Conservation (phyloP, 106 monocot genomes). For the Dactylorhiza incarnata region DNA sequence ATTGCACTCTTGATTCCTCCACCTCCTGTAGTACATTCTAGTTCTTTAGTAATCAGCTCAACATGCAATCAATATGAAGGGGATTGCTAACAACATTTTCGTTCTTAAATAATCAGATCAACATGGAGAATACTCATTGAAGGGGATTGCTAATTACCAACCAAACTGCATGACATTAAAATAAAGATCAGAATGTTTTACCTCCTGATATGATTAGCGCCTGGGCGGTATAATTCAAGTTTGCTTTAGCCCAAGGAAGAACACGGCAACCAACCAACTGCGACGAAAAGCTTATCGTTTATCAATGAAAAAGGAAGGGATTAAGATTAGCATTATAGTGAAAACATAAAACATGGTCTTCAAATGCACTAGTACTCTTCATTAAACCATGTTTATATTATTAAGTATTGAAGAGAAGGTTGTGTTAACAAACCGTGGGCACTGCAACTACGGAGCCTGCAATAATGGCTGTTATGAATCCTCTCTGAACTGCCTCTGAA, state of each 20-base stretch:
- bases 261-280: constrained; percentile 59
- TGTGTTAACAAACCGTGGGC: constrained; percentile 34
- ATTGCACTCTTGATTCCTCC: too few relatives aligned
- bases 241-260: constrained; percentile 80
- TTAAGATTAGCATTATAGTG: background rate
- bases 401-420: background rate
- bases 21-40: too few relatives aligned
- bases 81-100: too few relatives aligned
- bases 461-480: constrained; percentile 40
- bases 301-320: background rate
- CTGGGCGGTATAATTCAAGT: constrained; percentile 70
- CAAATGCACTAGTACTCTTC: too few relatives aligned
- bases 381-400: too few relatives aligned
- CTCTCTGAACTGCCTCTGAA: constrained; percentile 41
- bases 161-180: too few relatives aligned
- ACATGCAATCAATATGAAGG: too few relatives aligned
- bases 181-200: constrained; percentile 7
- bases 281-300: background rate
- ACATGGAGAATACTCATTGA: too few relatives aligned
- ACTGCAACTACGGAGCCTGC: constrained; percentile 33
- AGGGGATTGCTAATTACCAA: too few relatives aligned
- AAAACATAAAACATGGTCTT: too few relatives aligned
- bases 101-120: too few relatives aligned
- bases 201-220: constrained; percentile 72
- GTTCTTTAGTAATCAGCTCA: too few relatives aligned